A percentile compares a stretch with the other conserved stretches of the same genome.
These are phyloP conservation scores for Lichtheimia corymbifera DNA, from an alignment of 371 early-diverging fungal genomes.

Conservation along the genomic window DNA sequence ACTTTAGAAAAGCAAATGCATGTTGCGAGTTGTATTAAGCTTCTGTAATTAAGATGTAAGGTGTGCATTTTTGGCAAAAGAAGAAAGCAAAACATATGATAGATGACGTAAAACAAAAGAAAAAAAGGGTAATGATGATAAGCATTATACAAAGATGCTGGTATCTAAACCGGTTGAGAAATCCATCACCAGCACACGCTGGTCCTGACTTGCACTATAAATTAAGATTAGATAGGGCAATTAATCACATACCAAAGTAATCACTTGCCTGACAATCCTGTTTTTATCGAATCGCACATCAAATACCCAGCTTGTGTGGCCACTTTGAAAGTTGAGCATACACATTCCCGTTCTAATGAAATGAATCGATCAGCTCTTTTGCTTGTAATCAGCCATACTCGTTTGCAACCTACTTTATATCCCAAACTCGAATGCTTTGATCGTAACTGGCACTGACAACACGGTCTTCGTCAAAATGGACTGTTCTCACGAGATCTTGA, in stretches of 20 bases:
- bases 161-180: constrained; percentile 67
- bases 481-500: constrained; percentile 89
- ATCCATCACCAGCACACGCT: constrained; percentile 81
- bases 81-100: too few relatives aligned
- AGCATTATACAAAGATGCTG: constrained; percentile 20
- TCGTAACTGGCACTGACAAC: constrained; percentile 78
- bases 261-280: constrained; percentile 67
- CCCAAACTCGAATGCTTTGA: constrained; percentile 95
- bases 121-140: too few relatives aligned
- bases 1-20: too few relatives aligned
- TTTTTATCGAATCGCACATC: constrained; percentile 87
- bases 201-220: constrained; percentile 77
- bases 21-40: too few relatives aligned
- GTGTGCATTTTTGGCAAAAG: too few relatives aligned
- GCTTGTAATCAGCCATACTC: neutral
- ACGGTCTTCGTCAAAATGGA: constrained; percentile 69
- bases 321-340: constrained; percentile 67
- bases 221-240: constrained; percentile 1
- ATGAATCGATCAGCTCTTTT: neutral
- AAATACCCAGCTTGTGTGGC: constrained; percentile 92
- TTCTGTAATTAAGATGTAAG: too few relatives aligned
- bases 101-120: too few relatives aligned
- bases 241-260: neutral
- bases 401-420: constrained; percentile 44
- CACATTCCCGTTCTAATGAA: constrained; percentile 33